Evolutionary conservation across 1,284 basidiomycete genomes (phyloP), one percentile per base, ranked within the genome.

Genomic region (Rhodotorula glutinis): DNA sequence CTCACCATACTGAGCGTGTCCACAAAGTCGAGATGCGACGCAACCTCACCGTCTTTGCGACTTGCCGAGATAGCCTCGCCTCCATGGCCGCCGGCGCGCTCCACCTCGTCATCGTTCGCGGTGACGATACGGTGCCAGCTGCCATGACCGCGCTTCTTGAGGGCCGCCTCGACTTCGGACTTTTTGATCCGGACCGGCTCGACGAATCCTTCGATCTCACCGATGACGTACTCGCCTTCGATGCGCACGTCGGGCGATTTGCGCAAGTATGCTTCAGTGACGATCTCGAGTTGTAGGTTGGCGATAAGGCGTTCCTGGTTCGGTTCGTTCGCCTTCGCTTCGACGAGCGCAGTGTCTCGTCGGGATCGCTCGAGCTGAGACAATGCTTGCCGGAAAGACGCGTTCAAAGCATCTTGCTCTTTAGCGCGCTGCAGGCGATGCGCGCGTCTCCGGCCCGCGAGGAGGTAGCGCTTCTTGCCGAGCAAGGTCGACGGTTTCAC

Each of bases 391-490:
- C 75, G 73, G 57, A 78, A 72, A 25, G 75, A 66, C 0, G 72
- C 63, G 21, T 78, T 70, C 2, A 77, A 62, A 1, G 62, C 63
- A 49, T 76, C 74, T 25, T 74, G 68, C 52, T 68, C 63, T 29
- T 74, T 62, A 9, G 75, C 63, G 21, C 75, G 70, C 33, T 74
- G 69, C 38, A 79, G 75, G 25, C 79, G 73, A 52, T 78, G 76
- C 0, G 73, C 75, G 5, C 79, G 68, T 13, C 79, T 71, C 2
- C 79, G 73, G 16, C 79, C 79, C 4, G 79, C 79, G 47, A 80
- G 74, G 38, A 80, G 75, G 63, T 78, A 79, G 43, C 79, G 74
- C 62, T 79, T 76, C 14, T 75, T 75, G 65, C 79, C 79, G 40
- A 80, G 74, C 4, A 76, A 70, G 2, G 78, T 76, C 9, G 44